Evolutionary conservation across 2,329 filamentous ascomycete genomes (phyloP).

Genomic region (Ambrosiella beaveri): DNA sequence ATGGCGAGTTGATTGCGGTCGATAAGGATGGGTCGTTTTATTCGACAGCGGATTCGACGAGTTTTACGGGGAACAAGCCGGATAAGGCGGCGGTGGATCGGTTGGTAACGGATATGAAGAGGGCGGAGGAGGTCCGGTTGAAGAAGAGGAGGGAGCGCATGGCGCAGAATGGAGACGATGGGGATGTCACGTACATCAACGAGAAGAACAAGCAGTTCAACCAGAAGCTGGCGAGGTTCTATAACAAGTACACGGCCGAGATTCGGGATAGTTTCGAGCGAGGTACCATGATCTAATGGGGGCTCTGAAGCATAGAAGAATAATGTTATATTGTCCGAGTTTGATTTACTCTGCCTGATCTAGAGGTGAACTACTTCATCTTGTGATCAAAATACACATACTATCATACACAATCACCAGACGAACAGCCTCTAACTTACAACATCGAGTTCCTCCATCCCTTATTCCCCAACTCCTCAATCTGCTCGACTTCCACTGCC

Average conservation of each 20-base stretch:
- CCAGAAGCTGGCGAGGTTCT: constrained; percentile 87
- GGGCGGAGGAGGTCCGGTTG: constrained; percentile 70
- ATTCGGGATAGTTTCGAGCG: constrained; percentile 96
- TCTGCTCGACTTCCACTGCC: constrained; percentile 58
- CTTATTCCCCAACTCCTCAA: constrained; percentile 64
- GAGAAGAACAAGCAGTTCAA: constrained; percentile 99
- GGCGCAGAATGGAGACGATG: constrained; percentile 62
- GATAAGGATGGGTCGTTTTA: constrained; percentile 86
- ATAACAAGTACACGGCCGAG: constrained; percentile 96
- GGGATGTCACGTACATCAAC: constrained; percentile 96
- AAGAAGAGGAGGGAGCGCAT: constrained; percentile 75
- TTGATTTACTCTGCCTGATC: constrained; percentile 9
- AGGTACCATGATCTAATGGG: constrained; percentile 70
- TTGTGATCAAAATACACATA: background rate
- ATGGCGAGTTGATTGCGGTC: constrained; percentile 84
- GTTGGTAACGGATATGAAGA: constrained; percentile 68
- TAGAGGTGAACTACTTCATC: background rate
- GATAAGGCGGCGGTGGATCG: constrained; percentile 75
- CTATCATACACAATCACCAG: background rate
- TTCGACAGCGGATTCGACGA: constrained; percentile 66
- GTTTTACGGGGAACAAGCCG: constrained; percentile 71
- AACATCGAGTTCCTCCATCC: constrained; percentile 86
- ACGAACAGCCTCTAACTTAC: constrained; percentile 26
- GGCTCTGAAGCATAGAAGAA: constrained; percentile 13
- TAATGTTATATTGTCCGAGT: constrained; percentile 1